Conservation (phyloP, 352 stramenopile genomes). For the Lagenidium giganteum region DNA sequence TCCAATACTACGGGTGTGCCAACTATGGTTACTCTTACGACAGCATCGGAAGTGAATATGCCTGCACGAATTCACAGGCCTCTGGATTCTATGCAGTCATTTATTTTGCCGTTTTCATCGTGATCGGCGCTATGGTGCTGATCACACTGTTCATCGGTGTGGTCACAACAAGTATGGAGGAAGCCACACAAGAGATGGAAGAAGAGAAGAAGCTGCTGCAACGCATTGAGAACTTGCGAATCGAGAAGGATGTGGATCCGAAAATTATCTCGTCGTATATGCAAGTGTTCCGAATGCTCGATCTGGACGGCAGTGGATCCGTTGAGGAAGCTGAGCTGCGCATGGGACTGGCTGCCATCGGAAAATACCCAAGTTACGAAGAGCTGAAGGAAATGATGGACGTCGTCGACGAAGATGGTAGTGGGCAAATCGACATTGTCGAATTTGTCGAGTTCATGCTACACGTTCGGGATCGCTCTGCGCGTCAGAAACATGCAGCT, state of each 20-base stretch:
- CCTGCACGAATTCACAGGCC: conserved; percentile 33
- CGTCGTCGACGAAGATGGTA: conserved; percentile 66
- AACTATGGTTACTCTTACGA: conserved; percentile 69
- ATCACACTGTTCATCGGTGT: conserved; percentile 88
- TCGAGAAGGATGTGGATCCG: conserved; percentile 29
- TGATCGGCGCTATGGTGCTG: conserved; percentile 75
- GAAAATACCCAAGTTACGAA: conserved; percentile 55
- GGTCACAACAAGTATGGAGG: conserved; percentile 83
- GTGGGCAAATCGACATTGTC: conserved; percentile 70
- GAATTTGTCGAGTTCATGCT: conserved; percentile 81
- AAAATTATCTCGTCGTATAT: conserved; percentile 47
- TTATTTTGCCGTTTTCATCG: conserved; percentile 77
- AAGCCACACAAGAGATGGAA: conserved; percentile 76
- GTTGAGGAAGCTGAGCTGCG: conserved; percentile 74
- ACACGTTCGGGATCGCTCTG: conserved; percentile 49
- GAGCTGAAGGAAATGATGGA: conserved; percentile 74
- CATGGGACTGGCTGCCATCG: conserved; percentile 59
- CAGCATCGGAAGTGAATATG: conserved; percentile 32
- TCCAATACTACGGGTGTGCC: conserved; percentile 82
- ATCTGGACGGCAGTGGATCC: conserved; percentile 65
- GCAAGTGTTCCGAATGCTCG: conserved; percentile 65
- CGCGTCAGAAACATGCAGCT: conserved; percentile 24
- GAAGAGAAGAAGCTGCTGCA: conserved; percentile 48
- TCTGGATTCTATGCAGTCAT: conserved; percentile 30
- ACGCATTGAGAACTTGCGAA: conserved; percentile 42